A percentile compares a stretch with the other conserved stretches of the same genome.
Conservation (phyloP, 768 basidiomycete species). For the Clavaria fumosa region DNA sequence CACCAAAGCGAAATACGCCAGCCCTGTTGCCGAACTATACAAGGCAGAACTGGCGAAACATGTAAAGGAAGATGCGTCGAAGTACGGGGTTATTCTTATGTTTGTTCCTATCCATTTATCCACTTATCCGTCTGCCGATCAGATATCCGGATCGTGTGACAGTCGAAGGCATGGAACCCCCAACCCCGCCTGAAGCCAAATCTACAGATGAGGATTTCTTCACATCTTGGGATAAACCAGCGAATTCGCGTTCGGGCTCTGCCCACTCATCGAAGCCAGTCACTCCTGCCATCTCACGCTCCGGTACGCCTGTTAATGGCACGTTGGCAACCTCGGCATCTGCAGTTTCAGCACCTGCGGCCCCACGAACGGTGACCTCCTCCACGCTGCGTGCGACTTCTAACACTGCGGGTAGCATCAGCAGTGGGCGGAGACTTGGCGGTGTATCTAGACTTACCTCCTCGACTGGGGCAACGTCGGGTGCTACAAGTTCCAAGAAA, state of each 20-base stretch:
- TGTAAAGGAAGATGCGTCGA: constrained; percentile 57
- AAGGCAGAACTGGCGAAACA: constrained; percentile 79
- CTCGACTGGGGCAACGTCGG: constrained; percentile 15
- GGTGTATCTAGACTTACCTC: constrained; percentile 15
- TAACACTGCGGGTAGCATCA: constrained; percentile 4
- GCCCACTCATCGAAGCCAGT: constrained; percentile 33
- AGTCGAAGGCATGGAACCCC: constrained; percentile 64
- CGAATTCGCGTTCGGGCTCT: constrained; percentile 36
- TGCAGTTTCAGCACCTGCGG: constrained; percentile 19
- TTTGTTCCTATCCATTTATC: neutral
- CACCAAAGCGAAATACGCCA: constrained; percentile 81
- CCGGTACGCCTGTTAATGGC: constrained; percentile 24
- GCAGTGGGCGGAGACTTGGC: constrained; percentile 26
- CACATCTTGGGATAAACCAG: constrained; percentile 88
- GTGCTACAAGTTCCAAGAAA: constrained; percentile 31
- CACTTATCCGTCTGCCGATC: constrained; percentile 5
- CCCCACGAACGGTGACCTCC: constrained; percentile 51
- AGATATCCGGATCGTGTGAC: constrained; percentile 68
- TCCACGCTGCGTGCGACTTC: constrained; percentile 21
- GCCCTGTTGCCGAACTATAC: constrained; percentile 73
- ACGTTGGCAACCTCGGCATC: constrained; percentile 20
- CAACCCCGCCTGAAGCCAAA: neutral
- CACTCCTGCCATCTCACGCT: constrained; percentile 45
- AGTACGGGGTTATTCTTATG: constrained; percentile 30
- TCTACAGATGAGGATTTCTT: constrained; percentile 74